A percentile compares a stretch with the other conserved stretches of the same genome.
These are phyloP conservation scores for Haberlea rhodopensis DNA, from an alignment of 257 asterid species.

Conservation along the genomic window DNA sequence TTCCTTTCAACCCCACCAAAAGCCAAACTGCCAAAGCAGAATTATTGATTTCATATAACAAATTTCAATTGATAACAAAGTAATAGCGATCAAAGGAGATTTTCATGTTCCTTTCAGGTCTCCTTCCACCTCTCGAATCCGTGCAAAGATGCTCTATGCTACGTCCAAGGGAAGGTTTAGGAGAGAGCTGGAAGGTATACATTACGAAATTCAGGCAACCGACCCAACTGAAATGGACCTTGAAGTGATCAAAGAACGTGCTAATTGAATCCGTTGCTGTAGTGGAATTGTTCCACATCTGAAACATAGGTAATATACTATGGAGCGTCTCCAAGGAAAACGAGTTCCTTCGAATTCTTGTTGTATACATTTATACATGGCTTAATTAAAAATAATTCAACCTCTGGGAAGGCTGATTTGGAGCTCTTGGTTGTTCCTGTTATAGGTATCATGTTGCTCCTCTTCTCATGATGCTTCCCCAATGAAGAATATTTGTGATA, in stretches of 20 bases:
- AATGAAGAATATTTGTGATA: slow-evolving; percentile 24
- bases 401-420: slow-evolving; percentile 56
- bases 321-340: not conserved
- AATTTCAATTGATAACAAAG: no score
- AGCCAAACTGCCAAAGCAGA: no score
- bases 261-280: slow-evolving; percentile 22
- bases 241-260: slow-evolving; percentile 38
- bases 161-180: slow-evolving; percentile 31
- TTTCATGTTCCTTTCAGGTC: slow-evolving; percentile 28
- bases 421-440: slow-evolving; percentile 24
- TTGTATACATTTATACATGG: slow-evolving; percentile 11
- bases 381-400: slow-evolving; percentile 34
- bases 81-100: no score
- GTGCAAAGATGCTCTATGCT: slow-evolving; percentile 35
- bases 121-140: slow-evolving; percentile 30
- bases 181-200: slow-evolving; percentile 31
- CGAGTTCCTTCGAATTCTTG: slow-evolving; percentile 15
- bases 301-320: not conserved
- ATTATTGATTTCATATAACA: no score
- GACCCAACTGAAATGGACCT: slow-evolving; percentile 39
- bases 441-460: slow-evolving; percentile 26
- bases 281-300: slow-evolving; percentile 1
- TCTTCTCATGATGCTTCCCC: slow-evolving; percentile 59
- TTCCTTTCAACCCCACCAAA: no score
- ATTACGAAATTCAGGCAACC: slow-evolving; percentile 35